Conservation (phyloP, 257 asterid genomes). For the Nicotiana undulata region DNA sequence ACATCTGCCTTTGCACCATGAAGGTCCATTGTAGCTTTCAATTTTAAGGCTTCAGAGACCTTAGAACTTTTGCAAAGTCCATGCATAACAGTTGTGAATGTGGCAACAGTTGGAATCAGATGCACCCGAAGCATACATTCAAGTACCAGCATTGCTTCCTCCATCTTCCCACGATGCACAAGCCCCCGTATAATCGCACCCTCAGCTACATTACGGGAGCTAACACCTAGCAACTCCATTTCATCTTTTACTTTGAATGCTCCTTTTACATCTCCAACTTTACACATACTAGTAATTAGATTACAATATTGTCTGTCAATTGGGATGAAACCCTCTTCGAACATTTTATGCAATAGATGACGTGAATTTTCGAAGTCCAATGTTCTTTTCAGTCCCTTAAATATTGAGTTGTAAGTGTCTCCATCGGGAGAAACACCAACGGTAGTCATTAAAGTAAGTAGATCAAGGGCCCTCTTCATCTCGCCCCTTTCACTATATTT, state of each 20-base stretch:
- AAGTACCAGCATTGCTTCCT: conserved; percentile 54
- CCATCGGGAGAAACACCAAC: conserved; percentile 43
- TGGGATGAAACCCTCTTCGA: conserved; percentile 48
- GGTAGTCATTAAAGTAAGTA: conserved; percentile 46
- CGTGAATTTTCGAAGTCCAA: conserved; percentile 36
- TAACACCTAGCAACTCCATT: conserved; percentile 42
- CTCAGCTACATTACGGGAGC: conserved; percentile 40
- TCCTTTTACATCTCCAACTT: conserved; percentile 51
- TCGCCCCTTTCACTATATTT: conserved; percentile 52
- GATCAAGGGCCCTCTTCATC: conserved; percentile 49
- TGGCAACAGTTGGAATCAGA: conserved; percentile 55
- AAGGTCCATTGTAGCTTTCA: conserved; percentile 56
- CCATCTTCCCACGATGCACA: conserved; percentile 52
- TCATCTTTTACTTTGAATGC: conserved; percentile 55
- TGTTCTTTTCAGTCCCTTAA: conserved; percentile 54
- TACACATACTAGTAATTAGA: conserved; percentile 63
- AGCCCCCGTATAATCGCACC: conserved; percentile 82
- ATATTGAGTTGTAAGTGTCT: conserved; percentile 44
- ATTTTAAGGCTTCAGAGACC: conserved; percentile 41
- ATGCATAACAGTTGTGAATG: conserved; percentile 74
- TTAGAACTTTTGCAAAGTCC: conserved; percentile 55
- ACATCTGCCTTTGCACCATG: conserved; percentile 63
- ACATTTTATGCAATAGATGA: conserved; percentile 45
- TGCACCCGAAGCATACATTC: conserved; percentile 52
- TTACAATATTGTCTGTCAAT: conserved; percentile 53